Base-by-base conservation (phyloP, 2,329 filamentous ascomycete species). In the Hypoxylon sp. region DNA sequence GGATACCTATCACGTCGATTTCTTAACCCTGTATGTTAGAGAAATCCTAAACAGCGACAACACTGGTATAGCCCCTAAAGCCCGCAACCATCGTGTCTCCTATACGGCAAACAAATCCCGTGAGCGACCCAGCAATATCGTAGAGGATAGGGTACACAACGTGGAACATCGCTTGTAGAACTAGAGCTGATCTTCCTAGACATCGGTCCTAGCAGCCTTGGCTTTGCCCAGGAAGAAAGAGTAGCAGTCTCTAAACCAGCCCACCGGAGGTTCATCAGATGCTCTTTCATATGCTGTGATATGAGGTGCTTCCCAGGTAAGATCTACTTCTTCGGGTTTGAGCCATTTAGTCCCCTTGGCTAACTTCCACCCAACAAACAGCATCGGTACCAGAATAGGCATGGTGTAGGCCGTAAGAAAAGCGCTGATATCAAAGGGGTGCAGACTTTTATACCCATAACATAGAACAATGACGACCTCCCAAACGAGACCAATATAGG, bases 341-440 rank as follows among this genome's bases (percentile, higher is more conserved):
- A 37, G 51, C 51, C 51, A 54, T 19, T 39, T 54, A 29, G 51
- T 54, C 11, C 24, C 4, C 19, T 54, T 54, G 11, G 21, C 17
- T 17, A 39, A 5, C 17, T 54, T 54, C 51, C 51, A 54, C 17
- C 51, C 51, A 37, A 54, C 15, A 27, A 54, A 54, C 8, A 54
- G 51, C 17, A 39, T 37, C 13, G 19, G 6, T 15, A 39, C 29
- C 11, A 54, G 17, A 39, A 39, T 39, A 21, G 51, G 51, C 51
- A 54, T 54, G 11, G 51, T 54, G 15, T 54, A 54, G 7, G 51
- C 51, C n/a, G 51, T 54, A 15, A 54, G 32, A 24, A 54, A 54
- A 27, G 24, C 51, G 31, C 31, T 39, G 29, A 27, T 10, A 15
- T 54, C 51, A 19, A 54, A 54, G n/a, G 51, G 51, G 10, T 5